Conservation (phyloP, 169 alveolate genomes). For the Cryptosporidium ubiquitum region DNA sequence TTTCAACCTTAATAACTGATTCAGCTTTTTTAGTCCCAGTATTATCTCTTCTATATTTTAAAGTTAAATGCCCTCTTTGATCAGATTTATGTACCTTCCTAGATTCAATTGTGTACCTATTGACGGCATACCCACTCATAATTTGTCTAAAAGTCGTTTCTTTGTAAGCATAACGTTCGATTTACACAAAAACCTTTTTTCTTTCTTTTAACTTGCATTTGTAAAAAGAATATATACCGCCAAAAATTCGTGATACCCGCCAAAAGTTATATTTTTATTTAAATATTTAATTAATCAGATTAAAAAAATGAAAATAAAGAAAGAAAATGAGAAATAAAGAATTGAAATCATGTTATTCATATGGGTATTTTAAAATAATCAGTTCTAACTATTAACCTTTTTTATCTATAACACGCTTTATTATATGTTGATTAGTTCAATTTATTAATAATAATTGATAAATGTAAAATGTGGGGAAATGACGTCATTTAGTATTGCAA, state of each 20-base stretch:
- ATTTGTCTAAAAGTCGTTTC: neutral
- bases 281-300: neutral
- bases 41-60: slow-evolving; percentile 35
- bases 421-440: no score
- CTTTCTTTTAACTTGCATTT: neutral
- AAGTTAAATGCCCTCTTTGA: slow-evolving; percentile 50
- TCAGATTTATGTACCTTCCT: slow-evolving; percentile 43
- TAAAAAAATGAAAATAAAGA: no score
- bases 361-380: neutral
- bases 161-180: neutral
- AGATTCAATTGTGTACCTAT: slow-evolving; percentile 8
- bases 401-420: no score
- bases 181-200: neutral
- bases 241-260: neutral
- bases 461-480: slow-evolving; percentile 6
- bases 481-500: slow-evolving; percentile 23
- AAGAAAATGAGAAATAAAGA: no score
- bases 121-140: slow-evolving; percentile 30
- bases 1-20: neutral
- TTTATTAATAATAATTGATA: neutral
- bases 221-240: neutral
- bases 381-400: no score
- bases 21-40: neutral
- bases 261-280: neutral
- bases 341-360: no score